Conservation (phyloP, 2,329 filamentous ascomycete species). For the Trichoderma aggressivum region DNA sequence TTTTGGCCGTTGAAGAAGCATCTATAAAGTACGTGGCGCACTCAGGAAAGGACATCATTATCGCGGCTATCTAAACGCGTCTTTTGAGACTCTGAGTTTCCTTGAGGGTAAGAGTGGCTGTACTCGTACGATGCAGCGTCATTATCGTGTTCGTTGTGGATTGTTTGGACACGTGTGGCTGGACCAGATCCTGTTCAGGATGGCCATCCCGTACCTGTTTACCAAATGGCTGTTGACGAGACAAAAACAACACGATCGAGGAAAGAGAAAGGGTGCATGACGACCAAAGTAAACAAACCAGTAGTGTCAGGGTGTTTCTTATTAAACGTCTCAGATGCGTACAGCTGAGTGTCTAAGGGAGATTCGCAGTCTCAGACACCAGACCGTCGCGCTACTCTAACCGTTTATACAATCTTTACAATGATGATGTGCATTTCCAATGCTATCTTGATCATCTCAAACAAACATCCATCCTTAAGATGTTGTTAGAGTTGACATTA, state of each 20-base stretch:
- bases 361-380: not conserved
- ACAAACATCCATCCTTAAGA: not conserved
- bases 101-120: not conserved
- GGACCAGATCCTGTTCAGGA: not conserved
- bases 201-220: not conserved
- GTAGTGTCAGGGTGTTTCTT: not conserved
- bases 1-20: slow-evolving; percentile 64
- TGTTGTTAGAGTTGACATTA: not conserved
- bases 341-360: slow-evolving; percentile 7
- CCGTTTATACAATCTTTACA: not conserved
- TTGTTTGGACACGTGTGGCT: not conserved
- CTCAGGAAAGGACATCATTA: slow-evolving; percentile 65
- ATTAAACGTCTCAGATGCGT: not conserved
- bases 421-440: not conserved
- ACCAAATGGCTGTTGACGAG: not conserved
- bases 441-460: not conserved
- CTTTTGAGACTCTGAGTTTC: not conserved
- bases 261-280: not conserved
- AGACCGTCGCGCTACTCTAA: not conserved
- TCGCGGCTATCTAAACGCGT: slow-evolving; percentile 43
- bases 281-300: not conserved
- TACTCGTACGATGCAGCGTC: not conserved
- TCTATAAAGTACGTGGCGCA: slow-evolving; percentile 56
- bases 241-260: not conserved
- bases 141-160: not conserved